Evolutionary conservation across 23 red algal species (phyloP), one percentile per base, ranked within the genome.

Genomic region (Pyropia yezoensis): DNA sequence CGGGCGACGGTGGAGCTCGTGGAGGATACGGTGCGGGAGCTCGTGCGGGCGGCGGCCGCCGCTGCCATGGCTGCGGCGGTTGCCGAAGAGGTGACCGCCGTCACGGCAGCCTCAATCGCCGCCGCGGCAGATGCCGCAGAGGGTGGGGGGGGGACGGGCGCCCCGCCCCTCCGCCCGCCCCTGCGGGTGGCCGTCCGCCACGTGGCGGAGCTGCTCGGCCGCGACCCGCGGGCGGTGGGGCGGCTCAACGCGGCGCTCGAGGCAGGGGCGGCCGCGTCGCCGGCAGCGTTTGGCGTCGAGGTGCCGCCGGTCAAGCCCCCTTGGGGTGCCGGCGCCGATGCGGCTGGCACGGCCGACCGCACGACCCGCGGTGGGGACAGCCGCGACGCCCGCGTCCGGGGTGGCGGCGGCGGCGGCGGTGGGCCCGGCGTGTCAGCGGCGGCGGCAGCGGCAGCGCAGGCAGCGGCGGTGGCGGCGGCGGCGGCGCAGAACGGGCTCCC

Each of bases 1-100:
- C 49, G 76, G 19, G 89, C 89, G 14, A 74, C 88, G 30, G 57
- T 95, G 19, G 79, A 95, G 30, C 17, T 95, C 33, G 30, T 87
- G 1, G 89, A 95, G 62, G 79, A 85, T 19, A 50, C 72, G 14
- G 62, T 73, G 49, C 89, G 89, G 12, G 81, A 88, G 32, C 34
- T 61, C 21, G 75, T 88, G 12, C 66, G 70, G 18, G 57, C 33
- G 15, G 59, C 60, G 14, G 73, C 69, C 0, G 18, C 51, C 14
- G 59, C 22, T 3, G 74, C 74, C 51, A 24, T 23, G 30, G 22
- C 50, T 27, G 63, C 27, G 6, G 39, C 39, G 6, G 39, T 47
- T 13, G 39, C 39, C 6, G 39, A 47, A 8, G 39, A 47, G 39
- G 39, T 47, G 6, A 8, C 39, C 6, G 69, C 69, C 28, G 19